These are phyloP conservation scores for Kwoniella newhampshirensis DNA, from an alignment of 768 basidiomycete genomes.

Conservation along the genomic window DNA sequence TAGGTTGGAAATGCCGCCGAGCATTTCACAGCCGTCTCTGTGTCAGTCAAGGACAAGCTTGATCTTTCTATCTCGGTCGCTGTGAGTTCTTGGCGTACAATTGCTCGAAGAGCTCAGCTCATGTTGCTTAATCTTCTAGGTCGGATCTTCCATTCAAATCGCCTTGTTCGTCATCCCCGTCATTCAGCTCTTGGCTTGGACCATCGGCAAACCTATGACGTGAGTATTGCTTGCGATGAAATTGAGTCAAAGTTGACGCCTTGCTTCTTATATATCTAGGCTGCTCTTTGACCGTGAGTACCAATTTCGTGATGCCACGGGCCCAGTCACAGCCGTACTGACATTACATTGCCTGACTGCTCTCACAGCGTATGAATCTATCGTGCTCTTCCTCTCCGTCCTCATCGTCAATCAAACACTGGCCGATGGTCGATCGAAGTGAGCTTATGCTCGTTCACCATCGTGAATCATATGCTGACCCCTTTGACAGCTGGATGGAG, in stretches of 20 bases:
- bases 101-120: background rate
- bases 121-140: conserved; percentile 59
- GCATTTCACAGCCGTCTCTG: conserved; percentile 86
- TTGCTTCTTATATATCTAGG: conserved; percentile 48
- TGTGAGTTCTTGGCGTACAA: conserved; percentile 63
- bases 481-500: conserved; percentile 71
- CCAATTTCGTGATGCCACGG: background rate
- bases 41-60: conserved; percentile 81
- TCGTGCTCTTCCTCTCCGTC: conserved; percentile 60
- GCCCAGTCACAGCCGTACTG: background rate
- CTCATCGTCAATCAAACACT: conserved; percentile 80
- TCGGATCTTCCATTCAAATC: conserved; percentile 73
- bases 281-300: conserved; percentile 71
- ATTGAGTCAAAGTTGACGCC: background rate
- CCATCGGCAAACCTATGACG: conserved; percentile 63
- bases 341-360: background rate
- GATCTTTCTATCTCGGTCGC: conserved; percentile 84
- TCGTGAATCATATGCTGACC: too few relatives aligned
- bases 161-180: conserved; percentile 56
- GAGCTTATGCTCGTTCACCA: too few relatives aligned
- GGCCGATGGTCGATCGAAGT: conserved; percentile 62
- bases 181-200: conserved; percentile 76
- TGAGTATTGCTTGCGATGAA: conserved; percentile 22
- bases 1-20: conserved; percentile 57
- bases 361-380: conserved; percentile 68